Evolutionary conservation across 306 rosid genomes (phyloP).

Genomic region (Medicago lupulina): DNA sequence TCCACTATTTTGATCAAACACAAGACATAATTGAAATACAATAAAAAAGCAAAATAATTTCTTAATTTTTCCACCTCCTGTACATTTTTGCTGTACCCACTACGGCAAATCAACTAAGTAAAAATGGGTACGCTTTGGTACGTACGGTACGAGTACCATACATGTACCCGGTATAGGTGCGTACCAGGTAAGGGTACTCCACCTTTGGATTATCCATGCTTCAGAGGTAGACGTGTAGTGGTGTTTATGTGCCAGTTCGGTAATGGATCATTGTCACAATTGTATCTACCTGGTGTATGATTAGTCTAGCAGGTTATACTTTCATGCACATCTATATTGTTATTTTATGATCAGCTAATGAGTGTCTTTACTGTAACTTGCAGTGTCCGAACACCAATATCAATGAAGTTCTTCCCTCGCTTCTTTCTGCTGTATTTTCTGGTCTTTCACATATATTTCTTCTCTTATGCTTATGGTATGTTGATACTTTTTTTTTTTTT

Average conservation of each 20-base stretch:
- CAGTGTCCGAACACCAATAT: conserved; percentile 99
- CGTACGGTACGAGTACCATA: too few relatives aligned
- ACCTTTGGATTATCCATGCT: too few relatives aligned
- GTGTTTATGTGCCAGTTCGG: conserved; percentile 29
- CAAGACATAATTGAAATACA: too few relatives aligned
- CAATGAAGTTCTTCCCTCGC: conserved; percentile 99
- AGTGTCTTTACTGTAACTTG: conserved; percentile 46
- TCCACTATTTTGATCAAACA: too few relatives aligned
- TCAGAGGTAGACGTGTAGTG: background rate
- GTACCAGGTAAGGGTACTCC: too few relatives aligned
- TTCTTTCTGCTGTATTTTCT: conserved; percentile 95
- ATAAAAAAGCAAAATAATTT: too few relatives aligned
- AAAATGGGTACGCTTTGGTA: too few relatives aligned
- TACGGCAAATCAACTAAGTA: too few relatives aligned
- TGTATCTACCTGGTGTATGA: conserved; percentile 5
- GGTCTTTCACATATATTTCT: conserved; percentile 97
- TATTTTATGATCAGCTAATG: conserved; percentile 47
- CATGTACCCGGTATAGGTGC: too few relatives aligned
- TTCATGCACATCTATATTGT: background rate
- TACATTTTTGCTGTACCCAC: too few relatives aligned
- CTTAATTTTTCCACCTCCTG: too few relatives aligned
- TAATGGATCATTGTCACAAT: conserved; percentile 17
- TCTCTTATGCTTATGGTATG: conserved; percentile 91
- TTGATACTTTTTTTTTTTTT: conserved; percentile 2
- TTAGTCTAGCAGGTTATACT: conserved; percentile 11